Conservation (phyloP, 768 basidiomycete genomes). For the Termitomyces heimii region DNA sequence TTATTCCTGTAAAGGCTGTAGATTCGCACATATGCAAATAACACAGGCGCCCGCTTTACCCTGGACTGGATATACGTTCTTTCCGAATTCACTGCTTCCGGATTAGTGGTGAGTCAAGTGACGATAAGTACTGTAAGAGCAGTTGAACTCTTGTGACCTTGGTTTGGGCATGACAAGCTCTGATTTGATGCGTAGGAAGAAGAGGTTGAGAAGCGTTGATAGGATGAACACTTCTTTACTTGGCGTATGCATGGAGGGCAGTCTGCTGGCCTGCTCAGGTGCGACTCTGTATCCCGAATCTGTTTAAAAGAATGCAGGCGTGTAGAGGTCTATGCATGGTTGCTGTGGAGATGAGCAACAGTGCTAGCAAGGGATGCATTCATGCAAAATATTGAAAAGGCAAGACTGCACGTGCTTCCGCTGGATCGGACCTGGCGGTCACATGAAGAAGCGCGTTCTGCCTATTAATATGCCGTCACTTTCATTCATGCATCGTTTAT, state of each 20-base stretch:
- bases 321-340: background rate
- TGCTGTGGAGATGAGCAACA: background rate
- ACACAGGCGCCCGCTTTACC: background rate
- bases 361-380: too few species aligned
- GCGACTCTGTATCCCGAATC: background rate
- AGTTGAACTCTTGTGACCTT: background rate
- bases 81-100: background rate
- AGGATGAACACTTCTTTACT: background rate
- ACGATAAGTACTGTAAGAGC: background rate
- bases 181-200: background rate
- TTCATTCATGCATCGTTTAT: background rate
- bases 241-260: background rate
- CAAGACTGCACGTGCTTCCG: background rate
- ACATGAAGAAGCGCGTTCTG: background rate
- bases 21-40: background rate
- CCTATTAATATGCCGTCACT: background rate
- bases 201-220: background rate
- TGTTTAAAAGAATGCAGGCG: background rate
- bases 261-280: background rate
- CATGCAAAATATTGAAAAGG: too few species aligned
- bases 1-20: background rate
- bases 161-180: background rate
- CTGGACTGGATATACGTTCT: background rate
- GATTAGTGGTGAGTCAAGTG: background rate
- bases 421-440: background rate